Evolutionary conservation across 257 asterid species (phyloP).

Genomic region (Penstemon eatonii): DNA sequence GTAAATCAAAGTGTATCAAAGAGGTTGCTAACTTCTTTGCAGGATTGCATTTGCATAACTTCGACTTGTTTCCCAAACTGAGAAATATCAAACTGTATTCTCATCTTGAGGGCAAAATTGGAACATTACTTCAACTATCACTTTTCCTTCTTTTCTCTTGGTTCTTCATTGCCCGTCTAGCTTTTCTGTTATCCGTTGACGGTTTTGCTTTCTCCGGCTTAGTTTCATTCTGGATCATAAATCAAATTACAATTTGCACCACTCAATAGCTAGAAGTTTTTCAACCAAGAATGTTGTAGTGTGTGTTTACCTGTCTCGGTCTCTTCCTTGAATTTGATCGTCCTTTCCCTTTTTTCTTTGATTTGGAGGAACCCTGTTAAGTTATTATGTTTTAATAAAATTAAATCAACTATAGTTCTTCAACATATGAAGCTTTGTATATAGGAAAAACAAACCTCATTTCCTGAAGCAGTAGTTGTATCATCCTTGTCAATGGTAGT

Average conservation of each 20-base stretch:
- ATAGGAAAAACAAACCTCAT: constrained; percentile 43
- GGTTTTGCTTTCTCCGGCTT: constrained; percentile 27
- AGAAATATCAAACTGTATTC: constrained; percentile 24
- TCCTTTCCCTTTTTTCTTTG: constrained; percentile 50
- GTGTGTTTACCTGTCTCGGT: constrained; percentile 47
- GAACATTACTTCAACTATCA: constrained; percentile 37
- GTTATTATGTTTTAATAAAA: not conserved
- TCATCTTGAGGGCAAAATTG: constrained; percentile 5
- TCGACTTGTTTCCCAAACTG: constrained; percentile 1
- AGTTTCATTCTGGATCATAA: constrained; percentile 37
- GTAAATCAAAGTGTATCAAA: constrained; percentile 9
- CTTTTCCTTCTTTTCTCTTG: constrained; percentile 49
- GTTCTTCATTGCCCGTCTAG: constrained; percentile 24
- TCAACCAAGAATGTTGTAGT: not conserved
- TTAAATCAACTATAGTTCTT: constrained; percentile 4
- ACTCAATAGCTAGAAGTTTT: not conserved
- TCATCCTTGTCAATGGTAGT: constrained; percentile 31
- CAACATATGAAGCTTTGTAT: constrained; percentile 11
- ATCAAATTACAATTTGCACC: constrained; percentile 17
- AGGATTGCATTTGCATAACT: not conserved
- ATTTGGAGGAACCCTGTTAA: constrained; percentile 32
- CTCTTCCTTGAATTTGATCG: constrained; percentile 43
- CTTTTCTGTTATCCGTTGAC: too few species aligned
- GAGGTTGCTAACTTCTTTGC: constrained; percentile 14
- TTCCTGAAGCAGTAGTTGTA: constrained; percentile 26